Percentiles rank a stretch among this genome's conserved stretches.
These are phyloP conservation scores for Pinus albicaulis DNA, from an alignment of 75 land plant species.

Conservation along the genomic window DNA sequence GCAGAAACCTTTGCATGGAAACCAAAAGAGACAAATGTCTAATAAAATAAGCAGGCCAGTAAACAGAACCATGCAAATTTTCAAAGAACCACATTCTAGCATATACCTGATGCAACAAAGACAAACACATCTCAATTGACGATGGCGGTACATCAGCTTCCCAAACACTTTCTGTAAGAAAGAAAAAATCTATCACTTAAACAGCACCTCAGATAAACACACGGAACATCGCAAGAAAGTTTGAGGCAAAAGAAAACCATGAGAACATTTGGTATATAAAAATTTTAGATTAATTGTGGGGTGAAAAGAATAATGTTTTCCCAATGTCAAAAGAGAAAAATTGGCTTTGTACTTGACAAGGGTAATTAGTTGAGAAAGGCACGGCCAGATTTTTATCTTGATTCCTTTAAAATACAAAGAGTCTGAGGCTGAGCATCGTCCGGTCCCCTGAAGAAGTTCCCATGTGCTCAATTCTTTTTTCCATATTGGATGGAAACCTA, in stretches of 20 bases:
- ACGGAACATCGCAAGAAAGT: neutral
- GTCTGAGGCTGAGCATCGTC: slow-evolving; percentile 1
- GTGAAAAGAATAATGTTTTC: slow-evolving; percentile 12
- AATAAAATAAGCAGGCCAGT: no score
- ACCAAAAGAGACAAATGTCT: no score
- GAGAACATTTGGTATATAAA: slow-evolving; percentile 2
- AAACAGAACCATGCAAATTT: no score
- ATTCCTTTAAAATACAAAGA: slow-evolving; percentile 10
- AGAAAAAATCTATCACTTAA: slow-evolving; percentile 5
- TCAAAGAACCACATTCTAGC: no score
- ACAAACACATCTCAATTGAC: no score
- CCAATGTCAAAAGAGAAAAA: slow-evolving; percentile 14
- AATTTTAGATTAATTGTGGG: slow-evolving; percentile 7
- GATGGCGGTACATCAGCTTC: no score
- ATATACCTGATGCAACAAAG: no score
- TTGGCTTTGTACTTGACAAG: slow-evolving; percentile 10
- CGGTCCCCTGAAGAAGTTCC: neutral
- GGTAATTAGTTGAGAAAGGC: neutral
- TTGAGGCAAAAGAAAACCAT: neutral
- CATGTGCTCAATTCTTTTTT: neutral
- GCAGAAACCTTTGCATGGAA: no score
- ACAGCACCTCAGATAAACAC: neutral
- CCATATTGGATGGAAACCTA: slow-evolving; percentile 8
- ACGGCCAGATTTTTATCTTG: slow-evolving; percentile 2
- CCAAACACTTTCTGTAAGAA: no score